Evolutionary conservation across 371 early-diverging fungal genomes (phyloP).

Genomic region (Chytridium lagenaria): DNA sequence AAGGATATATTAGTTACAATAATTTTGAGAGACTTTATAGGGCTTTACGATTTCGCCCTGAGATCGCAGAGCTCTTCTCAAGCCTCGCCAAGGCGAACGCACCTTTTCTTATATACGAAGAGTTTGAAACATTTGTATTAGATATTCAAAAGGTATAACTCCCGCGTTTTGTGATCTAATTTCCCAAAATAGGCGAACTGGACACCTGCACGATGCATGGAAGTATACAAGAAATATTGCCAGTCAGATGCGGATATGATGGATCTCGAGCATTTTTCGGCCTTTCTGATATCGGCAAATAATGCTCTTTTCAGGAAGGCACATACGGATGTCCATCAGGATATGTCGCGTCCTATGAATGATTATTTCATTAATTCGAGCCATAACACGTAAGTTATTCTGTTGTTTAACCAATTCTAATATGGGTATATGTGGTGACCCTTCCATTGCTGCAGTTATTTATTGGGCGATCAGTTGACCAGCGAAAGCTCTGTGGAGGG

Average conservation of each 20-base stretch:
- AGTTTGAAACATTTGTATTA: conserved; percentile 48
- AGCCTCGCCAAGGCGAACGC: conserved; percentile 37
- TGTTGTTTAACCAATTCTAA: conserved; percentile 10
- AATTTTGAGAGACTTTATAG: conserved; percentile 53
- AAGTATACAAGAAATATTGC: conserved; percentile 48
- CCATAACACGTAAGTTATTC: conserved; percentile 75
- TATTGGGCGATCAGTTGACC: conserved; percentile 78
- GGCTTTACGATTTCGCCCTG: conserved; percentile 52
- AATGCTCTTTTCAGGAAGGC: conserved; percentile 51
- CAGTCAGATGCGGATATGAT: conserved; percentile 38
- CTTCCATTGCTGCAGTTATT: conserved; percentile 44
- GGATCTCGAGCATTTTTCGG: conserved; percentile 58
- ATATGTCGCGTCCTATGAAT: conserved; percentile 65
- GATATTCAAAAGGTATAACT: conserved; percentile 47
- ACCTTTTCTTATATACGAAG: conserved; percentile 41
- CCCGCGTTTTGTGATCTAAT: neutral
- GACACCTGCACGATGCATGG: conserved; percentile 37
- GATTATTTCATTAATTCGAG: conserved; percentile 80
- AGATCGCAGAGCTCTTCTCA: conserved; percentile 54
- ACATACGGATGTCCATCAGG: conserved; percentile 44
- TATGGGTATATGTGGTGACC: neutral
- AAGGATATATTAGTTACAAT: conserved; percentile 40
- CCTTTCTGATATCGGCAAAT: conserved; percentile 55
- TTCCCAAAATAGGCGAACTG: neutral
- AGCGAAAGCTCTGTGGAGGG: conserved; percentile 77